These are phyloP conservation scores for Phytophthora litchii DNA, from an alignment of 352 stramenopile genomes.

Conservation along the genomic window DNA sequence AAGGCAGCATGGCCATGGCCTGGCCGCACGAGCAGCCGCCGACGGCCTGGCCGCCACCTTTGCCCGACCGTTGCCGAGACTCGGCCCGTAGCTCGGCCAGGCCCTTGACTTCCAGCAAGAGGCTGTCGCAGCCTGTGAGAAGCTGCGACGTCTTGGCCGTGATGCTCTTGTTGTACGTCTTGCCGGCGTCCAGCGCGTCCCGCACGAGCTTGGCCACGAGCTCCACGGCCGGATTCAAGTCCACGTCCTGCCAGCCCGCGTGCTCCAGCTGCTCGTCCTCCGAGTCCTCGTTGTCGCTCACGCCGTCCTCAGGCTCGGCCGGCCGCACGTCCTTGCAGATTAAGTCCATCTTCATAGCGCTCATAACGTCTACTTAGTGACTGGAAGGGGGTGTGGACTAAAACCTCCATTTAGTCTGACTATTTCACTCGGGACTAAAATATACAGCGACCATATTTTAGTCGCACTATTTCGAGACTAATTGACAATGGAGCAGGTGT, in stretches of 20 bases:
- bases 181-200: slow-evolving; percentile 74
- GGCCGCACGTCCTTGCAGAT: slow-evolving; percentile 65
- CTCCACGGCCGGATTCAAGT: slow-evolving; percentile 83
- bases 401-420: too few relatives aligned
- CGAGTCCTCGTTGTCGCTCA: slow-evolving; percentile 84
- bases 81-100: slow-evolving; percentile 61
- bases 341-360: slow-evolving; percentile 86
- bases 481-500: slow-evolving; percentile 47
- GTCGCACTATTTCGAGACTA: too few relatives aligned
- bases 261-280: slow-evolving; percentile 85
- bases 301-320: slow-evolving; percentile 42
- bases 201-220: slow-evolving; percentile 66
- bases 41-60: slow-evolving; percentile 36
- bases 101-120: slow-evolving; percentile 80
- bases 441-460: too few relatives aligned
- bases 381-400: too few relatives aligned
- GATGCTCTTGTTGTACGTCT: slow-evolving; percentile 89
- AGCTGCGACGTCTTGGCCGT: slow-evolving; percentile 82
- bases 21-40: slow-evolving; percentile 62
- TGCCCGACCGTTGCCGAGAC: slow-evolving; percentile 48
- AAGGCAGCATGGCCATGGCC: slow-evolving; percentile 67
- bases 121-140: slow-evolving; percentile 73
- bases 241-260: slow-evolving; percentile 77
- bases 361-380: too few relatives aligned
- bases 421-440: too few relatives aligned